Percentiles rank a stretch among this genome's conserved stretches.
phyloP scores from a whole-genome alignment of 805 yeast genomes.

The Schwanniomyces occidentalis region DNA sequence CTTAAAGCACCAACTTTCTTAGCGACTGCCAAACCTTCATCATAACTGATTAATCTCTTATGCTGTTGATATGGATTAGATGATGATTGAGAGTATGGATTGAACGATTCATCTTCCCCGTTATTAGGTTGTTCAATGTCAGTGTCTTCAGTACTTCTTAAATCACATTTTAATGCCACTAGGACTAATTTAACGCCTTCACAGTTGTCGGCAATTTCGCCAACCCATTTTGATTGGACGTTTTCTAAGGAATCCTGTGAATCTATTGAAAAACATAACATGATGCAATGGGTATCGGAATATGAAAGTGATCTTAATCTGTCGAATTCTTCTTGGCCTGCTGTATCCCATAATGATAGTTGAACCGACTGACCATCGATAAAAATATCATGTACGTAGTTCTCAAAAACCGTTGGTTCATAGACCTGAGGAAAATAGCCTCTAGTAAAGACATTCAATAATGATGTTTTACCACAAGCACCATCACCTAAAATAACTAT shows the following conservation, averaged over 20 bases:
- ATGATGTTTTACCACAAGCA: slow-evolving; percentile 97
- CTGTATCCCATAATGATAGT: slow-evolving; percentile 95
- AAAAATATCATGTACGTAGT: slow-evolving; percentile 94
- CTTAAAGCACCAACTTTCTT: slow-evolving; percentile 91
- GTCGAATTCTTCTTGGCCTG: slow-evolving; percentile 98
- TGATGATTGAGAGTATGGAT: slow-evolving; percentile 30
- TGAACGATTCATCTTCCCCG: slow-evolving; percentile 27
- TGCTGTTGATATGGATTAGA: slow-evolving; percentile 38
- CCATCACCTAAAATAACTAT: slow-evolving; percentile 96
- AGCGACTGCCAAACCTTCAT: slow-evolving; percentile 92
- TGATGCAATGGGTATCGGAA: slow-evolving; percentile 94
- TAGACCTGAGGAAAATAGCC: slow-evolving; percentile 98
- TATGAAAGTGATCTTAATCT: slow-evolving; percentile 88
- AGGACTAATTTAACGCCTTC: slow-evolving; percentile 92
- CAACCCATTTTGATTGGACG: slow-evolving; percentile 95
- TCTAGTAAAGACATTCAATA: slow-evolving; percentile 90
- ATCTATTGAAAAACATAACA: slow-evolving; percentile 94
- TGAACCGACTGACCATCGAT: slow-evolving; percentile 93
- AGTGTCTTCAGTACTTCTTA: slow-evolving; percentile 65
- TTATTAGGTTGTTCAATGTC: slow-evolving; percentile 28
- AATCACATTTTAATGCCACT: slow-evolving; percentile 93
- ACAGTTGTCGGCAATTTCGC: slow-evolving; percentile 95
- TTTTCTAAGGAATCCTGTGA: slow-evolving; percentile 92
- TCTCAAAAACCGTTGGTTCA: slow-evolving; percentile 97
- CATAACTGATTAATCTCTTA: slow-evolving; percentile 73